Conservation (phyloP, 1,284 basidiomycete genomes). For the Erythrobasidium hasegawianum region DNA sequence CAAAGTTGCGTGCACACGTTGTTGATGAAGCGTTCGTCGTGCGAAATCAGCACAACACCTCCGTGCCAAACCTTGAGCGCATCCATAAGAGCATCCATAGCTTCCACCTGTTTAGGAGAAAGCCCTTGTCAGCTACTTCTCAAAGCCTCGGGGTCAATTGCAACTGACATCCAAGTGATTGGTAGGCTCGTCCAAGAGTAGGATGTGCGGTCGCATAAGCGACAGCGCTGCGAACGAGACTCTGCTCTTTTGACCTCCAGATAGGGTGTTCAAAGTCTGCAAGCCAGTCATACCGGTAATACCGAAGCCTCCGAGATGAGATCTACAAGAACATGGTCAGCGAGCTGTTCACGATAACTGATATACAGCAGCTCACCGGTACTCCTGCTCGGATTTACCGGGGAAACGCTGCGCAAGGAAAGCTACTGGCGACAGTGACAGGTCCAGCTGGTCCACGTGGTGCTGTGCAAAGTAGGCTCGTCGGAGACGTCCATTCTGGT, state of each 20-base stretch:
- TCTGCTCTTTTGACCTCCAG: slow-evolving; percentile 88
- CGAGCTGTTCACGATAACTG: too few relatives aligned
- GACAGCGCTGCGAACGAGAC: slow-evolving; percentile 93
- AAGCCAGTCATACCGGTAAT: slow-evolving; percentile 68
- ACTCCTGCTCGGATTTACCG: slow-evolving; percentile 94
- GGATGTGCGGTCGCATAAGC: slow-evolving; percentile 70
- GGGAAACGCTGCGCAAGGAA: slow-evolving; percentile 90
- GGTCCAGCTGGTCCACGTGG: slow-evolving; percentile 88
- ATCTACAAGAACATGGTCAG: too few relatives aligned
- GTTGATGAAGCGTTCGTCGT: slow-evolving; percentile 56
- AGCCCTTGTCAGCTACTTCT: neutral
- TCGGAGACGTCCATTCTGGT: slow-evolving; percentile 82
- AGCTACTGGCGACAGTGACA: slow-evolving; percentile 80
- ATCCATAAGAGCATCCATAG: slow-evolving; percentile 89
- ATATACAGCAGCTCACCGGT: too few relatives aligned
- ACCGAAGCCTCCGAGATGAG: slow-evolving; percentile 95
- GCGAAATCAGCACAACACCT: slow-evolving; percentile 79
- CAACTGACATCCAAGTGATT: slow-evolving; percentile 87
- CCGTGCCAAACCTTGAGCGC: slow-evolving; percentile 89
- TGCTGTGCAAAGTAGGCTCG: slow-evolving; percentile 88
- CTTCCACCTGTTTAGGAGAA: slow-evolving; percentile 50
- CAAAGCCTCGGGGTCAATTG: too few relatives aligned
- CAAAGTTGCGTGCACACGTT: slow-evolving; percentile 61
- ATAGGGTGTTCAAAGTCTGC: slow-evolving; percentile 75
- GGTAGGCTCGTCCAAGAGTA: slow-evolving; percentile 87